A percentile compares a stretch with the other conserved stretches of the same genome.
These are phyloP conservation scores for Solanum bukasovii DNA, from an alignment of 257 asterid genomes.

Conservation along the genomic window DNA sequence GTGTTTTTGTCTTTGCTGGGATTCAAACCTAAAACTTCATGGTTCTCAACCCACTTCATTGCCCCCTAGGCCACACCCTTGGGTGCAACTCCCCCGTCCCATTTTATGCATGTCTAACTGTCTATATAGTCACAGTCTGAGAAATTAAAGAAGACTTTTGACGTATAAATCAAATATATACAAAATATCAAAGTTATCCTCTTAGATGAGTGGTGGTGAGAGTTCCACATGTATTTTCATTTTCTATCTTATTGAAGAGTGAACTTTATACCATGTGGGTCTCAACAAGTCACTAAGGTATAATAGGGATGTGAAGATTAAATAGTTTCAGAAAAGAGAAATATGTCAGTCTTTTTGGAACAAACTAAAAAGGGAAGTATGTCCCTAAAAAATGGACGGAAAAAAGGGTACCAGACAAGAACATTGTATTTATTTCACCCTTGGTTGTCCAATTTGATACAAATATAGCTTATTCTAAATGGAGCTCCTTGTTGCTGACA, in stretches of 20 bases:
- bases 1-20: background rate
- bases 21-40: background rate
- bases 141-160: background rate
- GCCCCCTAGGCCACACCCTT: background rate
- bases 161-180: background rate
- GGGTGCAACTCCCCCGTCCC: background rate
- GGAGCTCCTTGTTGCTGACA: conserved; percentile 6
- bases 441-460: background rate
- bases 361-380: background rate
- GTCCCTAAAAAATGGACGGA: background rate
- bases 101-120: background rate
- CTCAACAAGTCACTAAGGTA: background rate
- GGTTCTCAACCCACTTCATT: background rate
- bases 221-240: background rate
- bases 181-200: background rate
- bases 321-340: background rate
- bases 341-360: background rate
- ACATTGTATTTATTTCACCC: background rate
- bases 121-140: background rate
- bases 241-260: background rate
- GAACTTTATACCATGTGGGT: background rate
- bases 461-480: conserved; percentile 5
- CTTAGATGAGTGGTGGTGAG: background rate
- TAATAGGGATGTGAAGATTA: background rate
- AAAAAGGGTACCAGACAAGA: background rate